Base-by-base conservation (phyloP, 805 yeast species). In the Cyberlindnera galapagoensis region DNA sequence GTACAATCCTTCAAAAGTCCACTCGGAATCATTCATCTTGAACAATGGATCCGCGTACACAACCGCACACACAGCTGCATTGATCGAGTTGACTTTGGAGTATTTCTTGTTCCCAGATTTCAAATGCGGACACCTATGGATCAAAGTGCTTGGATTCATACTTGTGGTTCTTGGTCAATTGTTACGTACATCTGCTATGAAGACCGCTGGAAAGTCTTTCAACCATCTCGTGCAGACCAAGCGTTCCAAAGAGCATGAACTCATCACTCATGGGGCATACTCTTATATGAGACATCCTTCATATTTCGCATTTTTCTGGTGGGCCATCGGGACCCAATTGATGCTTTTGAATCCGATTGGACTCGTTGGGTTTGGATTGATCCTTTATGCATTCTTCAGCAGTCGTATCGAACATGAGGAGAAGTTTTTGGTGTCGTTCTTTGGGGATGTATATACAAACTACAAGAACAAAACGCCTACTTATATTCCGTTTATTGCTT, bases 311-410 rank as follows among this genome's bases (percentile, higher is more conserved):
- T 92, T 82, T 54, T 88, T 76, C 51, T 76, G 86, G 74, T 92
- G 97, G 97, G 90, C 94, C 10, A 43, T 88, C 4, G 97, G 97
- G 0, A 67, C 86, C 1, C 95, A 90, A 52, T 16, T 92, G 28
- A 42, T 80, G 38, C 56, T 90, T 36, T 57, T 74, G 27, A 92
- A 87, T 57, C 76, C 82, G 6, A 28, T 85, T 0, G 66, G 86
- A 1, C 47, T 72, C 3, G 30, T 64, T 1, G 60, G 67, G 0
- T 92, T 87, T 39, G 47, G 65, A 0, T 42, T 57, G n/a, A 69
- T 76, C 4, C 61, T 92, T 14, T 76, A 77, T 71, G 47, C 55
- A 21, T 92, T 92, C 50, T 92, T 92, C 62, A 56, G 56, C 7
- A 52, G 57, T 9, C 66, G 98, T 36, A 85, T 92, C 22, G 49